These are phyloP conservation scores for Colletotrichum brevisporum DNA, from an alignment of 2,329 filamentous ascomycete genomes.

Conservation along the genomic window DNA sequence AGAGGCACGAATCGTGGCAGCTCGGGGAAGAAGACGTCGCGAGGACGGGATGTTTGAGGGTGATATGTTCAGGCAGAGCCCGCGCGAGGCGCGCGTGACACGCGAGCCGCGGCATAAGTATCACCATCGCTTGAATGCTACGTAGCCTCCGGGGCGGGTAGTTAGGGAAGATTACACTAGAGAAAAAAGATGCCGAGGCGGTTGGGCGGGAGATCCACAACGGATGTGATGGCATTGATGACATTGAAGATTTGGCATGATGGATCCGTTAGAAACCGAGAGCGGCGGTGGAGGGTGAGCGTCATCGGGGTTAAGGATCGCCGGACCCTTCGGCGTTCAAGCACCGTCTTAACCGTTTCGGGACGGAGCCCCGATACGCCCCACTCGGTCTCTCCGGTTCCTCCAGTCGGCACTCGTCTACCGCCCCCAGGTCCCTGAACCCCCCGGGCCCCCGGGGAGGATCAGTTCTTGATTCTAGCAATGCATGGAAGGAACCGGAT, in stretches of 20 bases:
- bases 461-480: conserved; percentile 20
- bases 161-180: not conserved
- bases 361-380: not conserved
- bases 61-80: not conserved
- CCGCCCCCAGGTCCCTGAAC: conserved; percentile 30
- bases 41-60: not conserved
- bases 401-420: conserved; percentile 23
- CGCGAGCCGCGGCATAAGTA: conserved; percentile 11
- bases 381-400: conserved; percentile 30
- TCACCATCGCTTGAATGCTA: not conserved
- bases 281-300: not conserved
- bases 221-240: not conserved
- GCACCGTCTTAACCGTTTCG: not conserved
- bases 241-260: too few relatives aligned
- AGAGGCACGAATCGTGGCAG: conserved; percentile 1
- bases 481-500: conserved; percentile 36
- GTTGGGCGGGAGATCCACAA: conserved; percentile 12
- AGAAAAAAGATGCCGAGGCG: conserved; percentile 25
- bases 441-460: not conserved
- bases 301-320: too few relatives aligned
- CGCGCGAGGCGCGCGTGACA: conserved; percentile 1
- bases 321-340: not conserved
- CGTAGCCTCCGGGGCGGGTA: not conserved
- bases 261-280: not conserved
- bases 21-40: not conserved